phyloP scores from a whole-genome alignment of 805 yeast species.

The Candida ulmi region DNA sequence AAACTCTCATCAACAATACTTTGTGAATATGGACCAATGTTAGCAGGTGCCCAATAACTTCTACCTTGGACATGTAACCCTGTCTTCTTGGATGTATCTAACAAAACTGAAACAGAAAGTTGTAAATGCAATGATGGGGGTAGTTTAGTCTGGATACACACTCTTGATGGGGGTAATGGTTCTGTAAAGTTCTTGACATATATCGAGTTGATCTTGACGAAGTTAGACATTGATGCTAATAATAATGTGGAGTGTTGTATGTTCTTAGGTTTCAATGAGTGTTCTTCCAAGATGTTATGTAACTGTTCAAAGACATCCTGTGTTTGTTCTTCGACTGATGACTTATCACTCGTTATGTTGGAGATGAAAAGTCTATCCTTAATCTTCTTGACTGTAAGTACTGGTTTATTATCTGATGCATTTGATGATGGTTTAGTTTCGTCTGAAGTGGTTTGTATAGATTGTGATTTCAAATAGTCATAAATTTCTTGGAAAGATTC shows the following conservation, averaged over 20 bases:
- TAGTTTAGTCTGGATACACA: conserved; percentile 65
- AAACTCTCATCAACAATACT: conserved; percentile 48
- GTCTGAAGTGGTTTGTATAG: background rate
- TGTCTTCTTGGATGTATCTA: conserved; percentile 32
- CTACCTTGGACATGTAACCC: conserved; percentile 91
- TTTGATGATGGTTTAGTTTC: too few species aligned
- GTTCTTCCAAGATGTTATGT: conserved; percentile 24
- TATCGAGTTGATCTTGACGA: conserved; percentile 52
- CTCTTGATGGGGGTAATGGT: conserved; percentile 82
- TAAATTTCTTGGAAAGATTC: conserved; percentile 34
- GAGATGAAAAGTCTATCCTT: conserved; percentile 36
- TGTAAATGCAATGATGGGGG: conserved; percentile 37
- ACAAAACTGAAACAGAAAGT: conserved; percentile 54
- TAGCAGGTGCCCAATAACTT: conserved; percentile 98
- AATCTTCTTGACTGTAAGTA: conserved; percentile 12
- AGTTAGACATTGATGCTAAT: conserved; percentile 59
- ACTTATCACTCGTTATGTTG: conserved; percentile 28
- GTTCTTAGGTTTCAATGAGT: conserved; percentile 34
- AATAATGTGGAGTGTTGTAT: conserved; percentile 58
- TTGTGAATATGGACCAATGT: conserved; percentile 97
- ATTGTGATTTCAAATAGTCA: conserved; percentile 8
- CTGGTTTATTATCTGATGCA: too few species aligned
- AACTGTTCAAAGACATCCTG: conserved; percentile 44
- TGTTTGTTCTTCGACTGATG: conserved; percentile 38
- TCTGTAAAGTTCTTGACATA: conserved; percentile 52